Percentiles rank a stretch among this genome's conserved stretches.
phyloP scores from a whole-genome alignment of 2,329 filamentous ascomycete species.

The Monilinia laxa region DNA sequence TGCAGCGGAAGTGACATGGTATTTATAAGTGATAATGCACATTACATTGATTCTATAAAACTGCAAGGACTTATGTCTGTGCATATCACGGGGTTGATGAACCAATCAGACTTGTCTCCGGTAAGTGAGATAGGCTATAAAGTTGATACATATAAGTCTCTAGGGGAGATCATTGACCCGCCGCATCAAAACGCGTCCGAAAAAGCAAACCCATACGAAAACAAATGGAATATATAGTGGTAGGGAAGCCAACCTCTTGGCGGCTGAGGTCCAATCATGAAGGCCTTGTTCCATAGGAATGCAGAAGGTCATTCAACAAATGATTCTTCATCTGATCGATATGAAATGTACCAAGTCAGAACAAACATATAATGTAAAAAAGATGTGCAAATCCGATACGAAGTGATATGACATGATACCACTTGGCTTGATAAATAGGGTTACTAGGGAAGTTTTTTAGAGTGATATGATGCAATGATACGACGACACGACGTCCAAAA shows the following conservation, averaged over 20 bases:
- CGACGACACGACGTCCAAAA: not conserved
- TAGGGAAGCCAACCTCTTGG: not conserved
- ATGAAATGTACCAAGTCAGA: not conserved
- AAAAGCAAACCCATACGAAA: not conserved
- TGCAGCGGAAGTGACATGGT: not conserved
- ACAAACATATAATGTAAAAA: too few species aligned
- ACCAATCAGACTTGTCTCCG: not conserved
- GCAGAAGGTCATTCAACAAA: not conserved
- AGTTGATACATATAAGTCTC: not conserved
- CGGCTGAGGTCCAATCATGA: not conserved
- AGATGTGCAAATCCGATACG: not conserved
- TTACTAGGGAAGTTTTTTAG: not conserved
- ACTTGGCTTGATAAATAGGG: not conserved
- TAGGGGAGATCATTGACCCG: not conserved
- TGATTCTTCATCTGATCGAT: not conserved
- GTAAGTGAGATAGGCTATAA: not conserved
- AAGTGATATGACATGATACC: not conserved
- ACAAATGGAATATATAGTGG: not conserved
- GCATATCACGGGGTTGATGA: not conserved
- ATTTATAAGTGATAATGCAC: not conserved
- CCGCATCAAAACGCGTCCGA: too few species aligned
- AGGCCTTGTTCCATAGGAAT: not conserved
- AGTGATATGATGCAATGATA: not conserved
- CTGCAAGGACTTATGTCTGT: not conserved
- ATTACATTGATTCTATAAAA: not conserved